phyloP scores from a whole-genome alignment of 2,329 filamentous ascomycete species.

The Sporothrix brasiliensis region DNA sequence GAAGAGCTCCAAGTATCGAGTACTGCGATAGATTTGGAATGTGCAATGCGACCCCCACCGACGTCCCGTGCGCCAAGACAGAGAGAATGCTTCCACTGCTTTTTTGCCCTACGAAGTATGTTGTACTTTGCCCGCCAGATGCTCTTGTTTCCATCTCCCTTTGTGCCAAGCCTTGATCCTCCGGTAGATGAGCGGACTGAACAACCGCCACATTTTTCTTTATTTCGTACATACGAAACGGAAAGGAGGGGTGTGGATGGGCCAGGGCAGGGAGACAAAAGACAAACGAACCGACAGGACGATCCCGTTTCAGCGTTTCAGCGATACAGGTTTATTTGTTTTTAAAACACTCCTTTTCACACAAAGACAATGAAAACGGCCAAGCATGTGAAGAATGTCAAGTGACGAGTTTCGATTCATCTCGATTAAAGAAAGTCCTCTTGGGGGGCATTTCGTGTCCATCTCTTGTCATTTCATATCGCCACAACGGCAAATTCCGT shows the following conservation, averaged over 20 bases:
- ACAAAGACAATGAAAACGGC: neutral
- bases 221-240: neutral
- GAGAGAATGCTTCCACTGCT: conserved; percentile 14
- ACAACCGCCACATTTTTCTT: neutral
- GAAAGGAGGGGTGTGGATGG: neutral
- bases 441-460: neutral
- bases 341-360: neutral
- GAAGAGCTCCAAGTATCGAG: neutral
- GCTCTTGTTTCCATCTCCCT: neutral
- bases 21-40: neutral
- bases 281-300: neutral
- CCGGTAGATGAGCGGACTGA: conserved; percentile 11
- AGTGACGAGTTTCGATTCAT: too few species aligned
- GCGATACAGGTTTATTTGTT: conserved; percentile 5
- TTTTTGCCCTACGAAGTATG: neutral
- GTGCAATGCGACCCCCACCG: neutral
- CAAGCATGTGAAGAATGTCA: neutral
- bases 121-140: neutral
- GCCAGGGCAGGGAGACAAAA: neutral
- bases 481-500: conserved; percentile 13
- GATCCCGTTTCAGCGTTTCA: conserved; percentile 24
- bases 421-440: too few species aligned
- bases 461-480: neutral
- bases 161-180: conserved; percentile 19
- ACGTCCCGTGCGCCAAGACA: conserved; percentile 20